Evolutionary conservation across 345 rosid species (phyloP).

Genomic region (Cardamine resedifolia): DNA sequence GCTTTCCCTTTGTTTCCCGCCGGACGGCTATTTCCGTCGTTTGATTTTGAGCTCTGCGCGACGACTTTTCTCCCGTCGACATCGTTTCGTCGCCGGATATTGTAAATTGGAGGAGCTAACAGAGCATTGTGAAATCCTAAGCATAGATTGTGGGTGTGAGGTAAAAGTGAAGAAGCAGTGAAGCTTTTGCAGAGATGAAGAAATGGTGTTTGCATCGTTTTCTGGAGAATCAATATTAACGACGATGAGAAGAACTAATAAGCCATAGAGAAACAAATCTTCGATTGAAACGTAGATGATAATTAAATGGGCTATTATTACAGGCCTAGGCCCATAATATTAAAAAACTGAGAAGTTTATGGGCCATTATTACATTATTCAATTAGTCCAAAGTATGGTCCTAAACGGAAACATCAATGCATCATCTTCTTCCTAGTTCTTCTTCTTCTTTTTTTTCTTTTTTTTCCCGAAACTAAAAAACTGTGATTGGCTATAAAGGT

Average conservation of each 20-base stretch:
- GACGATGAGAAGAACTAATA: not conserved
- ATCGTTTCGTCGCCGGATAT: conserved; percentile 6
- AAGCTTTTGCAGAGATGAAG: conserved; percentile 43
- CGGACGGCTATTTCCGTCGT: conserved; percentile 32
- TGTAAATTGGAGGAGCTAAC: not conserved
- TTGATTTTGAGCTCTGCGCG: conserved; percentile 40
- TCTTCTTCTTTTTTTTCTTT: not conserved
- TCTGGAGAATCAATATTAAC: conserved; percentile 5
- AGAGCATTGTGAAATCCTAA: conserved; percentile 39
- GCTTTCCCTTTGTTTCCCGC: conserved; percentile 38
- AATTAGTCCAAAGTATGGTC: not conserved
- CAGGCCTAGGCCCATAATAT: not conserved
- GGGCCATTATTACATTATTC: not conserved
- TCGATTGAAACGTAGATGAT: not conserved
- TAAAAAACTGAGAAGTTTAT: not conserved
- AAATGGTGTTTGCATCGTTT: conserved; percentile 53
- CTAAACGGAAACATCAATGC: not conserved
- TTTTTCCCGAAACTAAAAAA: not conserved
- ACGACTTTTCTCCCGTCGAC: not conserved
- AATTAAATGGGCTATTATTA: conserved; percentile 1
- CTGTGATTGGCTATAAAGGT: conserved; percentile 19
- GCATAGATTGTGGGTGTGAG: not conserved
- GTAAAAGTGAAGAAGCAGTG: conserved; percentile 6
- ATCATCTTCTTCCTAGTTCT: not conserved
- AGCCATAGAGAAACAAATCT: not conserved